A percentile compares a stretch with the other conserved stretches of the same genome.
Evolutionary conservation across 371 early-diverging fungal species (phyloP).

Genomic region (Haplosporangium sp.): DNA sequence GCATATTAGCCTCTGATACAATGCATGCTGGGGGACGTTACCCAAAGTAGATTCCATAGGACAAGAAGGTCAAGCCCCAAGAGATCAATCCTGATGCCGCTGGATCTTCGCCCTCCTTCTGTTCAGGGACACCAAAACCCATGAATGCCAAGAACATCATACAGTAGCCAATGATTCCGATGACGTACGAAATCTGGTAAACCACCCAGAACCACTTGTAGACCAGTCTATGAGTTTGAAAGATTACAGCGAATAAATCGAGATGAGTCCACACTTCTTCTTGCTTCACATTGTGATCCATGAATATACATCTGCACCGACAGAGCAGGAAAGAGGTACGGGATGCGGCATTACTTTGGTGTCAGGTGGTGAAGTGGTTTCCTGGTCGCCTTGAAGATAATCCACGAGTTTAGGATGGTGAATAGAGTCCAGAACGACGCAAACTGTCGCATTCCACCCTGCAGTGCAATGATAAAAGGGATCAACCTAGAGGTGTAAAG

Average conservation of each 20-base stretch:
- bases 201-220: slow-evolving; percentile 78
- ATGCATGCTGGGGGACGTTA: slow-evolving; percentile 49
- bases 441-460: slow-evolving; percentile 33
- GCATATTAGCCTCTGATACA: too few species aligned
- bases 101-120: slow-evolving; percentile 56
- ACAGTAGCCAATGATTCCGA: slow-evolving; percentile 70
- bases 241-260: background rate
- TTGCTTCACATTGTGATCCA: background rate
- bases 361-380: slow-evolving; percentile 76
- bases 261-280: background rate
- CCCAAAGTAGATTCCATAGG: slow-evolving; percentile 82
- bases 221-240: slow-evolving; percentile 59
- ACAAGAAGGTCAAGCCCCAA: slow-evolving; percentile 61
- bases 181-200: slow-evolving; percentile 72
- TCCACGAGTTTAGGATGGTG: slow-evolving; percentile 49
- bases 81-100: slow-evolving; percentile 49
- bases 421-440: slow-evolving; percentile 25
- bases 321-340: background rate
- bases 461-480: slow-evolving; percentile 37
- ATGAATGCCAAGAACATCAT: slow-evolving; percentile 70
- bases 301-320: background rate
- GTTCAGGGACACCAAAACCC: slow-evolving; percentile 61
- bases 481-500: slow-evolving; percentile 21
- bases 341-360: slow-evolving; percentile 56
- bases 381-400: slow-evolving; percentile 67